Evolutionary conservation across 2,329 filamentous ascomycete genomes (phyloP), one percentile per base, ranked within the genome.

Genomic region (Xylariaceae sp.): DNA sequence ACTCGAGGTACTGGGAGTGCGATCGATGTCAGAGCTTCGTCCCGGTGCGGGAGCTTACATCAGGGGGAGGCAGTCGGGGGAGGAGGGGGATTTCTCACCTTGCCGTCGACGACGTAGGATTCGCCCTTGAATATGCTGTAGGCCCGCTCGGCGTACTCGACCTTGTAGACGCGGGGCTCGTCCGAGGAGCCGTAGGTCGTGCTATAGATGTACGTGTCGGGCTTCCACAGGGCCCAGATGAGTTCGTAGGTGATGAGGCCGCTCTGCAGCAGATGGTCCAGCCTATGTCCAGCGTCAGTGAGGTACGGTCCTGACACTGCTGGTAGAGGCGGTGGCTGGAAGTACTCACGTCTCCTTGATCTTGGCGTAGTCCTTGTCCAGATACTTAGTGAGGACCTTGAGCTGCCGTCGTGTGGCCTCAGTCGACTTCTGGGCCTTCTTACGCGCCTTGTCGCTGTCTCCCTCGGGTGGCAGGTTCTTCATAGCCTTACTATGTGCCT

Each of bases 191-290:
- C 83, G 42, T 94, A 94, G 0, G 84, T 90, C 0, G 77, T 75
- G 0, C 81, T 77, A 53, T 82, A 90, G 1, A 77, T 81, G 14
- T 94, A 73, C 0, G 84, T 87, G 48, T 87, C 84, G 0, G 88
- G 88, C 51, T 92, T 93, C 72, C 83, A 93, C 3, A 94, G 62
- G 0, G 87, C 86, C 88, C 88, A 94, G 1, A 93, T 65, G 3
- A 93, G 70, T 37, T 94, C 86, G 47, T 89, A 94, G 0, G 86
- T 93, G 53, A 94, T 93, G 28, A 87, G 77, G 7, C 86, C 85
- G 19, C 80, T 83, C 43, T 87, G 75, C 2, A 94, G 66, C 60
- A 94, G 76, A 0, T 19, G 18, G 14, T 25, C 5, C 10, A 21
- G 13, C 12, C n/a, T n/a, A 12, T 12, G 5, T 26, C 24, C 6